phyloP scores from a whole-genome alignment of 129 eudicot species.

The Ambrosia artemisiifolia region DNA sequence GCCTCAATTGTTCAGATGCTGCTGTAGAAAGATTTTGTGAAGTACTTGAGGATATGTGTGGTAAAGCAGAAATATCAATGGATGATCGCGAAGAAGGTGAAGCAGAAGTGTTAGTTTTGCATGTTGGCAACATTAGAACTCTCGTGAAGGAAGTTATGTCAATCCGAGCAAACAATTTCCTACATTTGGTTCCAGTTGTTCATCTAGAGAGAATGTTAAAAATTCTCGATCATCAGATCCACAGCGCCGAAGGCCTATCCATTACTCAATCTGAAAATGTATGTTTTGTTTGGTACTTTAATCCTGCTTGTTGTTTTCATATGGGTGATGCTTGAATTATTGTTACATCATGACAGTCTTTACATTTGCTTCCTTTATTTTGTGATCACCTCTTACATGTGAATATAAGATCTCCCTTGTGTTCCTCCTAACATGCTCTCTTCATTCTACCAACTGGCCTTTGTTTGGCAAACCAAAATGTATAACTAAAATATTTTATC shows the following conservation, averaged over 20 bases:
- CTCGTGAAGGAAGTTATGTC: conserved; percentile 78
- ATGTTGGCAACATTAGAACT: conserved; percentile 55
- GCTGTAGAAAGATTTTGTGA: conserved; percentile 66
- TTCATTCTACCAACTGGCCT: neutral
- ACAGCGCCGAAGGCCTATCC: conserved; percentile 90
- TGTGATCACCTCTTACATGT: conserved; percentile 5
- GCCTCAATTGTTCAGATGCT: conserved; percentile 51
- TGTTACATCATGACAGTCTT: conserved; percentile 5
- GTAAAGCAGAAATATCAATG: conserved; percentile 64
- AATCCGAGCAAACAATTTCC: conserved; percentile 53
- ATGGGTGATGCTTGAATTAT: neutral
- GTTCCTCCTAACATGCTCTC: neutral
- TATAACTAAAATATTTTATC: conserved; percentile 7
- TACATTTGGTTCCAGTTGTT: conserved; percentile 72
- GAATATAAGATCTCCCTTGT: neutral
- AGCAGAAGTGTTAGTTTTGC: conserved; percentile 71
- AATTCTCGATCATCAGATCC: conserved; percentile 86
- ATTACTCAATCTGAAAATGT: conserved; percentile 78
- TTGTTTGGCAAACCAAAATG: conserved; percentile 1
- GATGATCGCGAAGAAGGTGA: conserved; percentile 92
- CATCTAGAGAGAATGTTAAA: conserved; percentile 60
- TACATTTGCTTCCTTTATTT: conserved; percentile 20
- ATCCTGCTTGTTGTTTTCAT: conserved; percentile 6
- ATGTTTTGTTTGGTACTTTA: conserved; percentile 39
- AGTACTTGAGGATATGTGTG: conserved; percentile 66